Evolutionary conservation across 768 basidiomycete species (phyloP).

Genomic region (Suillus luteus): DNA sequence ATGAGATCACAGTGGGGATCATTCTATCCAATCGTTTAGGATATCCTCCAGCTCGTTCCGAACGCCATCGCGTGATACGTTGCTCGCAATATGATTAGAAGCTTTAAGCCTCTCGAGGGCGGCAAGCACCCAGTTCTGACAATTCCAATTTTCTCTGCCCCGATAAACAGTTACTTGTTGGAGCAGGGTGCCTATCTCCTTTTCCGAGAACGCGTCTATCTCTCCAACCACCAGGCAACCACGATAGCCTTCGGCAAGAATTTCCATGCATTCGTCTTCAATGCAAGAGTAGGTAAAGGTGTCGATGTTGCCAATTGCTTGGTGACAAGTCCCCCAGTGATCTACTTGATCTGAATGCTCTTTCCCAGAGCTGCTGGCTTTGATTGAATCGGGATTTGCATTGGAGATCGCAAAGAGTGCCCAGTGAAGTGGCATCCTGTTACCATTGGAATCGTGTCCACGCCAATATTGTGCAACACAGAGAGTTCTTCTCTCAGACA

Average conservation of each 20-base stretch:
- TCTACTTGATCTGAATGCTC: constrained; percentile 27
- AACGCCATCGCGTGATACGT: constrained; percentile 23
- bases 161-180: constrained; percentile 26
- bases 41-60: constrained; percentile 27
- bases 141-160: constrained; percentile 35
- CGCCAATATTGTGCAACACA: constrained; percentile 36
- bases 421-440: constrained; percentile 31
- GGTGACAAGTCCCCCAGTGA: constrained; percentile 35
- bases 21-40: constrained; percentile 27
- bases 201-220: constrained; percentile 19
- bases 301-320: constrained; percentile 32
- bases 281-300: constrained; percentile 29
- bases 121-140: constrained; percentile 32
- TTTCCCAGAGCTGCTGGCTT: constrained; percentile 23
- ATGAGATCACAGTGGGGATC: neutral
- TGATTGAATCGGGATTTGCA: constrained; percentile 25
- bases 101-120: constrained; percentile 28
- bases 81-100: constrained; percentile 18
- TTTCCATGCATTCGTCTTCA: constrained; percentile 33
- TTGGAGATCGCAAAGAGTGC: constrained; percentile 32
- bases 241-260: constrained; percentile 31
- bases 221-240: constrained; percentile 30
- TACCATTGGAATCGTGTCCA: constrained; percentile 22
- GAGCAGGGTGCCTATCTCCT: constrained; percentile 24
- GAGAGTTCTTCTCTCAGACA: constrained; percentile 22